phyloP scores from a whole-genome alignment of 805 yeast species.

The Candida arabinofermentans region DNA sequence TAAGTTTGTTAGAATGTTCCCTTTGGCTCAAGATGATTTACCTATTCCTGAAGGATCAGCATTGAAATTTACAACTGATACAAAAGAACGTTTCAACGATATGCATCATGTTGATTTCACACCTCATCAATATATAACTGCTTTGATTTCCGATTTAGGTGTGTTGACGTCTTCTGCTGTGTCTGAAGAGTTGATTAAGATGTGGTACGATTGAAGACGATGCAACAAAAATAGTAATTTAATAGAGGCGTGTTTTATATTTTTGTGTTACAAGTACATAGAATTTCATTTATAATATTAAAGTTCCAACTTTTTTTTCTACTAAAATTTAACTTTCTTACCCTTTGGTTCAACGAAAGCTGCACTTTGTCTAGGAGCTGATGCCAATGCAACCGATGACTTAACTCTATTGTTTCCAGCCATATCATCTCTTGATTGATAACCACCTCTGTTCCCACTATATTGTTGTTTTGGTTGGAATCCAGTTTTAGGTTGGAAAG shows the following conservation, averaged over 20 bases:
- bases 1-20: slow-evolving; percentile 94
- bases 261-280: not conserved
- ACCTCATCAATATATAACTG: slow-evolving; percentile 92
- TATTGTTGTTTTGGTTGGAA: slow-evolving; percentile 24
- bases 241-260: no score
- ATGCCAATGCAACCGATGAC: slow-evolving; percentile 83
- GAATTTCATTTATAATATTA: no score
- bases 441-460: not conserved
- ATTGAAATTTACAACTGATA: slow-evolving; percentile 40
- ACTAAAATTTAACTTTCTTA: slow-evolving; percentile 73
- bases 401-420: slow-evolving; percentile 46
- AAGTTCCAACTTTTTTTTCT: no score
- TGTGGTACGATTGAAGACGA: slow-evolving; percentile 82
- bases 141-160: slow-evolving; percentile 92
- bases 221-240: not conserved
- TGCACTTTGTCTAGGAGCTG: slow-evolving; percentile 84
- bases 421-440: slow-evolving; percentile 21
- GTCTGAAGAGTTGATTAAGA: slow-evolving; percentile 95
- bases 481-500: no score
- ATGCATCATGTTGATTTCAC: slow-evolving; percentile 82
- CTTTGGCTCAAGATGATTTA: slow-evolving; percentile 87
- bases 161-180: slow-evolving; percentile 97
- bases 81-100: slow-evolving; percentile 30
- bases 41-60: slow-evolving; percentile 50
- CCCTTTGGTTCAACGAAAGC: slow-evolving; percentile 91